Evolutionary conservation across 2,329 filamentous ascomycete species (phyloP).

Genomic region (Xylaria sp.): DNA sequence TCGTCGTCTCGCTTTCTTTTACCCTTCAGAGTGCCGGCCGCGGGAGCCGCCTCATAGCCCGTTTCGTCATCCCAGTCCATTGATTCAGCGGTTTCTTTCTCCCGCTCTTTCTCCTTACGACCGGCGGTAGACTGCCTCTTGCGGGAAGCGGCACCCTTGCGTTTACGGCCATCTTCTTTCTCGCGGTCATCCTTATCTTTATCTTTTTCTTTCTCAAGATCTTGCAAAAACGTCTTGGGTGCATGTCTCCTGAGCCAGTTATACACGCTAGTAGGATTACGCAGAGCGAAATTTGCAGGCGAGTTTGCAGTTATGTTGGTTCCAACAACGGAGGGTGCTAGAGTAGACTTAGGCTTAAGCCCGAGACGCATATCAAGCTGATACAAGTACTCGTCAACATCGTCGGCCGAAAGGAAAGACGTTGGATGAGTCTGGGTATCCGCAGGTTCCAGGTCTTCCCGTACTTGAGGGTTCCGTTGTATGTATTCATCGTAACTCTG

Average conservation of each 20-base stretch:
- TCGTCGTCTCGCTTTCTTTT: slow-evolving; percentile 70
- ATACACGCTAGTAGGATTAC: slow-evolving; percentile 91
- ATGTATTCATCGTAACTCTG: slow-evolving; percentile 63
- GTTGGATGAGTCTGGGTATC: slow-evolving; percentile 67
- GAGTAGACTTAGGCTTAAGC: slow-evolving; percentile 57
- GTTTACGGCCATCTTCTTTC: slow-evolving; percentile 50
- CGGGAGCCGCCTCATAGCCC: slow-evolving; percentile 49
- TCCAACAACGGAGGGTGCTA: slow-evolving; percentile 61
- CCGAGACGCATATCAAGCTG: slow-evolving; percentile 67
- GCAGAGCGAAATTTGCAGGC: slow-evolving; percentile 62
- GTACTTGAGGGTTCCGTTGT: slow-evolving; percentile 69
- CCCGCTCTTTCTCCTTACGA: slow-evolving; percentile 45
- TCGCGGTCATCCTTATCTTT: slow-evolving; percentile 52
- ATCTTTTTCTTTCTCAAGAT: slow-evolving; percentile 66
- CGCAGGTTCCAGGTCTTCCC: slow-evolving; percentile 60
- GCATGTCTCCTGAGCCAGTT: slow-evolving; percentile 92
- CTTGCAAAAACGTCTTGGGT: slow-evolving; percentile 85
- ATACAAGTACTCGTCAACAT: slow-evolving; percentile 78
- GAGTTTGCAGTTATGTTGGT: slow-evolving; percentile 48
- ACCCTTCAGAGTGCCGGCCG: slow-evolving; percentile 54
- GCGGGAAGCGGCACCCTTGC: slow-evolving; percentile 48
- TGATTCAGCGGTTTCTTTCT: slow-evolving; percentile 50
- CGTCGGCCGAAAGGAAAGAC: slow-evolving; percentile 73
- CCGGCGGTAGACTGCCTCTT: slow-evolving; percentile 54
- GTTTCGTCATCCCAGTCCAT: slow-evolving; percentile 56